A percentile compares a stretch with the other conserved stretches of the same genome.
Conservation (phyloP, 1,139 yeast genomes). For the Hemisphaericaspora subhashii region DNA sequence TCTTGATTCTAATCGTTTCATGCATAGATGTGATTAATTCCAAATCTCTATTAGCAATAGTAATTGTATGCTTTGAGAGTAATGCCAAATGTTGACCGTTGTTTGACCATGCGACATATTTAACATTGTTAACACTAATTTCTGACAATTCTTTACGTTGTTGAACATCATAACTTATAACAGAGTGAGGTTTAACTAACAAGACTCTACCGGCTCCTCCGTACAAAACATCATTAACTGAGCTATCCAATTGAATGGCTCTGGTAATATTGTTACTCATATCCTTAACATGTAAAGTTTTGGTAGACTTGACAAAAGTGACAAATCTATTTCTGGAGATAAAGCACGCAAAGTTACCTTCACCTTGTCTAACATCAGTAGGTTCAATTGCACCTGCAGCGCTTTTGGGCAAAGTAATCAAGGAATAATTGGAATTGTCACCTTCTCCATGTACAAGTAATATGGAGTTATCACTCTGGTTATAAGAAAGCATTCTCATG, state of each 20-base stretch:
- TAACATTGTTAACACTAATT: conserved; percentile 72
- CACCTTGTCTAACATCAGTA: conserved; percentile 72
- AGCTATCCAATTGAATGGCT: conserved; percentile 70
- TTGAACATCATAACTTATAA: conserved; percentile 86
- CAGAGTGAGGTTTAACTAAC: conserved; percentile 69
- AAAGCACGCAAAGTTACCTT: conserved; percentile 83
- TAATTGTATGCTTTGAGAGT: conserved; percentile 88
- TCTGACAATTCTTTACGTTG: conserved; percentile 80
- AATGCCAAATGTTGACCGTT: conserved; percentile 90
- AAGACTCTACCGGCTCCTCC: conserved; percentile 86
- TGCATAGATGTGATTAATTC: conserved; percentile 84
- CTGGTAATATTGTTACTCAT: conserved; percentile 80
- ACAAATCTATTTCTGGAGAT: conserved; percentile 94
- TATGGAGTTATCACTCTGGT: conserved; percentile 87
- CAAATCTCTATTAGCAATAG: conserved; percentile 78
- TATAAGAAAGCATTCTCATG: conserved; percentile 81
- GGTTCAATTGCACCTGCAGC: conserved; percentile 94
- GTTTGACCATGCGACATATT: conserved; percentile 85
- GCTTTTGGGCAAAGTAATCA: conserved; percentile 79
- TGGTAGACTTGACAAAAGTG: conserved; percentile 64
- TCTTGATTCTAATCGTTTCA: conserved; percentile 94
- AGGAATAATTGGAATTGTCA: conserved; percentile 63
- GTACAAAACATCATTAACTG: conserved; percentile 68
- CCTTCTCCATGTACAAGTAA: conserved; percentile 80
- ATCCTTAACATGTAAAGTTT: conserved; percentile 78